Base-by-base conservation (phyloP, 768 basidiomycete species). In the Rubroboletus satanas region DNA sequence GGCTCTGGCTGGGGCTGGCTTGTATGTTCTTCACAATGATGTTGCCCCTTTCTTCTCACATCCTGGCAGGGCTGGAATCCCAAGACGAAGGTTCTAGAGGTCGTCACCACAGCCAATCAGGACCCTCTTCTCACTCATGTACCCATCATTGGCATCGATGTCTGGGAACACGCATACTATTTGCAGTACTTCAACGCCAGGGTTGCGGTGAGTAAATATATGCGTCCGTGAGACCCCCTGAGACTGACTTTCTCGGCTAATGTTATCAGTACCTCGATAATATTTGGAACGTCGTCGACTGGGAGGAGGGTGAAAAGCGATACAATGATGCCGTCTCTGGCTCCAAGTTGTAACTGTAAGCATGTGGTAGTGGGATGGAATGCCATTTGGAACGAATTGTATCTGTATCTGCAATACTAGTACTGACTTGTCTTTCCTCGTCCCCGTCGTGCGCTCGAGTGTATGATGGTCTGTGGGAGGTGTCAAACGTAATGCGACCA, bases 1-100 rank as follows among this genome's bases (percentile, higher is more conserved):
- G 95, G 95, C 41, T 90, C 88, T 56, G 95, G 94, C 45, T 97
- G 95, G 95, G 95, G 92, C 51, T 98, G 95, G 95, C 81, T 97
- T 67, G 92, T 93, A 65, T 62, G 88, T 83, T 31, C 4, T 7
- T 12, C 18, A 2, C 9, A 11, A 3, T 6, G 33, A 38, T 18
- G 8, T 8, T 9, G 26, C 14, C 11, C 3, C 21, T 28, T 43
- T 21, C 12, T 28, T 26, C 52, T 54, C 46, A 61, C 10, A 12
- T 15, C 12, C 10, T 36, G 45, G 6, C 17, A 90, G 90, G 94
- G 91, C n/a, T 73, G 79, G 56, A 88, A 92, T 75, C 81, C 83
- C 23, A 56, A 66, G 55, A 83, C 79, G 54, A 84, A 85, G 73
- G 77, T 77, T 63, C 84, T 99, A 48, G 95, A 97, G 76, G 81